A percentile compares a stretch with the other conserved stretches of the same genome.
These are phyloP conservation scores for Trametes meyenii DNA, from an alignment of 768 basidiomycete species.

Conservation along the genomic window DNA sequence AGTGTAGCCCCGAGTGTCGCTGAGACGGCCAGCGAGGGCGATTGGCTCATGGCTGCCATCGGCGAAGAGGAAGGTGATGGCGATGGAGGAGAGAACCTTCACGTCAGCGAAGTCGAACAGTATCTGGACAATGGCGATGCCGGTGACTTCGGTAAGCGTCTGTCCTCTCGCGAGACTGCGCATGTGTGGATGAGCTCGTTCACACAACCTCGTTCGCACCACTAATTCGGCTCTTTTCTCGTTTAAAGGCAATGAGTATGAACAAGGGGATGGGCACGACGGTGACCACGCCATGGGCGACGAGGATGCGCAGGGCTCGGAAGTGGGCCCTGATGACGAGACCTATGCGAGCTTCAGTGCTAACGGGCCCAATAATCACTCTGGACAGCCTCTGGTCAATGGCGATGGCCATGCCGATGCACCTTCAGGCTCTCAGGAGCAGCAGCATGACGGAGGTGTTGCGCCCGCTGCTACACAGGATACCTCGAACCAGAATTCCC, in stretches of 20 bases:
- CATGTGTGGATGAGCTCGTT: constrained; percentile 35
- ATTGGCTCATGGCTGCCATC: constrained; percentile 91
- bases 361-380: constrained; percentile 15
- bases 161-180: constrained; percentile 27
- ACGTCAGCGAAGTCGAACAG: constrained; percentile 26
- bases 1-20: constrained; percentile 72
- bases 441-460: constrained; percentile 13
- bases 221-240: constrained; percentile 58
- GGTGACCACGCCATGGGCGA: constrained; percentile 27
- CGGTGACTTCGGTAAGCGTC: constrained; percentile 39
- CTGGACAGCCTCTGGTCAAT: constrained; percentile 19
- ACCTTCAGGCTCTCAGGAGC: constrained; percentile 20
- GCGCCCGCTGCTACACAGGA: constrained; percentile 5
- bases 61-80: constrained; percentile 46
- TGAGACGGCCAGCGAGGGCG: constrained; percentile 68
- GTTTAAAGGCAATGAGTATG: constrained; percentile 54
- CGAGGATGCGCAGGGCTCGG: constrained; percentile 27
- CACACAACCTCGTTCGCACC: constrained; percentile 48
- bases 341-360: constrained; percentile 16
- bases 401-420: constrained; percentile 19
- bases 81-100: constrained; percentile 24
- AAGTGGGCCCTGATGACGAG: constrained; percentile 27
- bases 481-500: constrained; percentile 14
- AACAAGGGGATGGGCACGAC: constrained; percentile 31
- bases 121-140: constrained; percentile 30